Base-by-base conservation (phyloP, 176 grass and related monocot species). In the Phoenix roebelenii region DNA sequence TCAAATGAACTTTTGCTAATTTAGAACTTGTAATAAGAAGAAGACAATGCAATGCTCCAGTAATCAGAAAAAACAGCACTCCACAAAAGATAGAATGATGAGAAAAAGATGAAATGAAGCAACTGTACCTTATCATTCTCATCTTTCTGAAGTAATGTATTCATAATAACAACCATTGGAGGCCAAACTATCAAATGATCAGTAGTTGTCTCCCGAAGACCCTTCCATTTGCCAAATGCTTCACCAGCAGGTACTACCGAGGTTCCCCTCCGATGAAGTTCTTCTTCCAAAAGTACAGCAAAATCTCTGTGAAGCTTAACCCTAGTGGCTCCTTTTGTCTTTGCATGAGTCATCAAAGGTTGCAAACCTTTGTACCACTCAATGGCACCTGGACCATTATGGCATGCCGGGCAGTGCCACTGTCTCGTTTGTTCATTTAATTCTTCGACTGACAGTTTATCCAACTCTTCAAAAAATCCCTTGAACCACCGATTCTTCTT, bases 161-260 rank as follows among this genome's bases (percentile, higher is more conserved):
- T 97, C 84, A 77, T 92, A 32, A 97, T 78, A 75, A 92, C 67
- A 69, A 97, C 84, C 78, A 97, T 97, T 26, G 93, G 93, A 56
- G 93, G 87, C 93, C 93, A 97, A 17, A 97, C 79, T 54, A 92
- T 97, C 52, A 78, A 49, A 4, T 69, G 67, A 54, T 77, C 74
- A 63, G 80, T 83, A 35, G 76, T 70, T 61, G 59, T 74, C 62
- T 82, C 78, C 15, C 52, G 54, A 48, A 97, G 72, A 7, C 93
- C 93, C 56, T 91, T 76, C 93, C 93, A 97, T 67, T 92, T 80
- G 35, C 84, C 81, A 51, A 79, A 97, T 64, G 84, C 87, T 65
- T 92, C 84, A 0, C 93, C 87, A 17, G 75, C 52, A 69, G 81
- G 84, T 78, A 83, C 9, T 17, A 92, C 76, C 10, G 81, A 80